Base-by-base conservation (phyloP, 768 basidiomycete species). In the Pleurotus platypus region DNA sequence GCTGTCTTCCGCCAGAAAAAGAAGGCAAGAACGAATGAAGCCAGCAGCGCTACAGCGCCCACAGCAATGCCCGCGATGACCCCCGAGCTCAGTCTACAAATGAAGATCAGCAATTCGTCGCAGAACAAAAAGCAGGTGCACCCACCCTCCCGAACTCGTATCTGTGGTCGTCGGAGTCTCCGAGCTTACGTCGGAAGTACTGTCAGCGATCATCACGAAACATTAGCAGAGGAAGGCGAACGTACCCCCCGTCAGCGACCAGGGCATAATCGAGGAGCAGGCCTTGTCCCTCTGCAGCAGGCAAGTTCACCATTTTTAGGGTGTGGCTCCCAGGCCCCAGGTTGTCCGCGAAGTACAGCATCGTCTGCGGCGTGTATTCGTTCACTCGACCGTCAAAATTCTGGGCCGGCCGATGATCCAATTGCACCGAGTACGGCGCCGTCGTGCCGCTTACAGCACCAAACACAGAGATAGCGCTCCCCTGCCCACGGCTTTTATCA, bases 191-290 rank as follows among this genome's bases (percentile, higher is more conserved):
- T 45, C 8, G 20, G 0, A 45, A 16, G 42, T 18, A 1, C 11
- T 11, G 30, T 35, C 30, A 35, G 30, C 30, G 30, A 35, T 35
- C 9, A 8, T 35, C 3, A 35, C 11, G 30, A 35, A 11, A 11
- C 8, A 3, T 35, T 9, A 35, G 30, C 11, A n/a, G 42, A 26
- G n/a, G 35, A 12, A 9, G 27, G 16, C 3, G 13, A 0, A 54
- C 18, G 20, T 11, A 54, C 51, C 15, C 27, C 7, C 18, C 51
- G 11, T 30, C 51, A 12, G 39, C 38, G 6, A 58, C 40, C 20
- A 46, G n/a, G n/a, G 57, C 57, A 58, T 42, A 58, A 45, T 58
- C 57, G 11, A 58, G 38, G 13, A 38, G 20, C 35, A 58, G 18
- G 16, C 40, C 53, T 55, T 55, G 40, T 6, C 53, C 53, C 4